A percentile compares a stretch with the other conserved stretches of the same genome.
phyloP scores from a whole-genome alignment of 768 basidiomycete species.

The Naganishia vaughanmartiniae region DNA sequence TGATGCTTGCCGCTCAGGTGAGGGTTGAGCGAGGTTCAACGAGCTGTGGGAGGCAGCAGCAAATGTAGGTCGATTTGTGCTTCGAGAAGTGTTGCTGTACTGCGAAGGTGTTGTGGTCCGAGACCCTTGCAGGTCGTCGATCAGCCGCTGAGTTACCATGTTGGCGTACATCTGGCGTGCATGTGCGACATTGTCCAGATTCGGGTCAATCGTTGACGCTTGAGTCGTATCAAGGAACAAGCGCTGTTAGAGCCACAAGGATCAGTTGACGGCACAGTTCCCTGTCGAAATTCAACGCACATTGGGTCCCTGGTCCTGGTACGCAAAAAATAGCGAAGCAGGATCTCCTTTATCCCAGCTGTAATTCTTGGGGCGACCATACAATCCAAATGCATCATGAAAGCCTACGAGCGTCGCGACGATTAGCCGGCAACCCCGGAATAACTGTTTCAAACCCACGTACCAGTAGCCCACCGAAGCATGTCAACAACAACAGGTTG shows the following conservation, averaged over 20 bases:
- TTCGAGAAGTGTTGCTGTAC: slow-evolving; percentile 9
- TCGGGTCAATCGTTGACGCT: slow-evolving; percentile 72
- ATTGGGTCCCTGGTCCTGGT: slow-evolving; percentile 81
- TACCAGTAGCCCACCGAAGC: slow-evolving; percentile 86
- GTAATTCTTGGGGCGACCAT: slow-evolving; percentile 81
- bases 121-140: slow-evolving; percentile 13
- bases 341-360: slow-evolving; percentile 86
- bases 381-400: slow-evolving; percentile 81
- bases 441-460: slow-evolving; percentile 43
- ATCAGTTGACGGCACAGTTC: slow-evolving; percentile 33
- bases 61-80: background rate
- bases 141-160: slow-evolving; percentile 15
- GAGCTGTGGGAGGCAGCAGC: background rate
- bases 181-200: slow-evolving; percentile 71
- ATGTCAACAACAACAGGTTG: slow-evolving; percentile 73
- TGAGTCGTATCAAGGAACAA: slow-evolving; percentile 84
- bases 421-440: background rate
- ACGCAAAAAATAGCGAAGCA: slow-evolving; percentile 83
- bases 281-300: slow-evolving; percentile 57
- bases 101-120: slow-evolving; percentile 8
- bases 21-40: slow-evolving; percentile 2
- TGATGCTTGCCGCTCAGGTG: background rate
- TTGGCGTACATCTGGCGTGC: slow-evolving; percentile 56
- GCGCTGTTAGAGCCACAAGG: slow-evolving; percentile 56
- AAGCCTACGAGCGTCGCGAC: slow-evolving; percentile 58